phyloP scores from a whole-genome alignment of 2,329 filamentous ascomycete genomes.

The Coniochaeta hoffmannii region DNA sequence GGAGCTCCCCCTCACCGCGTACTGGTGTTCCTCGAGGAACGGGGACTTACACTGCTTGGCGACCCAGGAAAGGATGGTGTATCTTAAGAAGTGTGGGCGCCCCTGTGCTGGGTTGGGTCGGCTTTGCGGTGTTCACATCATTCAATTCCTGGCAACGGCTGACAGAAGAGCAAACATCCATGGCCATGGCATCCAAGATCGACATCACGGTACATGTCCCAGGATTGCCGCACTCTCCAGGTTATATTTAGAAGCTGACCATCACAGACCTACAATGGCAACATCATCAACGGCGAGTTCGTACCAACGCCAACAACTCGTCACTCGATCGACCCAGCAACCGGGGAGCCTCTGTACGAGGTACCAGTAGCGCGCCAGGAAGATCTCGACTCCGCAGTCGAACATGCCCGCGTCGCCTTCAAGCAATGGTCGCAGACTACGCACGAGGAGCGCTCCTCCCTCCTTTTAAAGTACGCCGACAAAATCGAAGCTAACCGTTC shows the following conservation, averaged over 20 bases:
- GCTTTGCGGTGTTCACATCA: not conserved
- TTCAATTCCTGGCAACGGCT: not conserved
- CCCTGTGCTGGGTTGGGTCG: not conserved
- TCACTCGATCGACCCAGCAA: slow-evolving; percentile 26
- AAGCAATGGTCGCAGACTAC: slow-evolving; percentile 27
- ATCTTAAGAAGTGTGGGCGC: not conserved
- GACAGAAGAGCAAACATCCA: not conserved
- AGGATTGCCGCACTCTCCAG: not conserved
- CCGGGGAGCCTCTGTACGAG: slow-evolving; percentile 20
- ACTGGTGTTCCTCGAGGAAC: no score
- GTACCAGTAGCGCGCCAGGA: slow-evolving; percentile 29
- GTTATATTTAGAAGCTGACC: not conserved
- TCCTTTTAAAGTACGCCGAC: slow-evolving; percentile 20
- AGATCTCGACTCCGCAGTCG: slow-evolving; percentile 31
- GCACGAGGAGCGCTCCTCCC: slow-evolving; percentile 23
- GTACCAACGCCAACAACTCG: slow-evolving; percentile 12
- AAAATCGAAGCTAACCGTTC: slow-evolving; percentile 23
- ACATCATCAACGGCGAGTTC: slow-evolving; percentile 17
- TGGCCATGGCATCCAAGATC: not conserved
- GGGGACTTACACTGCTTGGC: not conserved
- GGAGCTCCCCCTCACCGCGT: not conserved
- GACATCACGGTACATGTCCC: not conserved
- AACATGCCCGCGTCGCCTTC: slow-evolving; percentile 26
- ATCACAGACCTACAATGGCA: slow-evolving; percentile 12
- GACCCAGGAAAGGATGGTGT: not conserved